Evolutionary conservation across 2,329 filamentous ascomycete genomes (phyloP), one percentile per base, ranked within the genome.

Genomic region (Aureobasidium sp.): DNA sequence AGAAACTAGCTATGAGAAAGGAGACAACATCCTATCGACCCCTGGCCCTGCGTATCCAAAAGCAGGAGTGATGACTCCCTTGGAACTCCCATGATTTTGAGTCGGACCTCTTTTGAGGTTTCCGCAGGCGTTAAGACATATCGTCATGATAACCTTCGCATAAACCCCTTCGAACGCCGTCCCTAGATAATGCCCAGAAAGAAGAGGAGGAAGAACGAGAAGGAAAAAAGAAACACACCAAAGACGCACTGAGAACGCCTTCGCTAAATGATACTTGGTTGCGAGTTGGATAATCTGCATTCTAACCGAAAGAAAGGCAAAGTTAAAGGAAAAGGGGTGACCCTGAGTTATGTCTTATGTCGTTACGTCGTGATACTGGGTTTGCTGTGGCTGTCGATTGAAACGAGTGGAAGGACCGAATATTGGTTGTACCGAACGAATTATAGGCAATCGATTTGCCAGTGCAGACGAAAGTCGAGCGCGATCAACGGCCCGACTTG

Each of bases 401-500:
- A n/a, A 48, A 58, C 11, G 54, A 58, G 42, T 58, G 30, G 27
- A 36, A 29, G 42, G n/a, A 5, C 25, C 21, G 15, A 11, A 45
- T 16, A 25, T 3, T 39, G 27, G 36, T 30, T 42, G 29, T 9
- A 29, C 30, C 39, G 16, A 13, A 30, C n/a, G n/a, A 8, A 27
- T 45, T 45, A 27, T 44, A 30, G 16, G 45, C n/a, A 25, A 57
- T 45, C 41, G 53, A 36, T 4, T 8, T 36, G 39, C 29, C 53
- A 6, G 15, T 9, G 53, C 16, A 25, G 21, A n/a, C 27, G n/a
- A 54, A 16, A 45, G 41, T 11, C 11, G 37, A 27, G 53, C 53
- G 10, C 41, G 41, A 64, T 73, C 71, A 73, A 62, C 69, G 69
- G 64, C 66, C 67, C 34, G 60, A 66, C 59, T 68, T 71, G 67